phyloP scores from a whole-genome alignment of 495 filamentous ascomycete genomes.

The Neurospora sp. region DNA sequence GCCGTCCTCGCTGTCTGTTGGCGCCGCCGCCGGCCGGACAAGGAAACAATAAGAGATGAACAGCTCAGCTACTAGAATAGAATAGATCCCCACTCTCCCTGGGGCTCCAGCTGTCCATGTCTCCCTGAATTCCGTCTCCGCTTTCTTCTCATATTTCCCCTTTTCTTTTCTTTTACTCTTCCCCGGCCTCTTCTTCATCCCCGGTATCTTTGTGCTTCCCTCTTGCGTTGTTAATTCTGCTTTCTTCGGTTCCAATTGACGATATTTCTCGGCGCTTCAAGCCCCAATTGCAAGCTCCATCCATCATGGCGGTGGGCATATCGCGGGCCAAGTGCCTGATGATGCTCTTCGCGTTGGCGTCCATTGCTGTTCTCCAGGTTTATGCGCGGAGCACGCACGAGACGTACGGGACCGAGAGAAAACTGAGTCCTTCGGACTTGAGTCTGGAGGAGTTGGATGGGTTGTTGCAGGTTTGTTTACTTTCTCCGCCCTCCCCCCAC shows the following conservation, averaged over 20 bases:
- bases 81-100: background rate
- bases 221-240: background rate
- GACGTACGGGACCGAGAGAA: background rate
- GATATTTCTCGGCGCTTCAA: background rate
- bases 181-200: background rate
- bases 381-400: constrained; percentile 6
- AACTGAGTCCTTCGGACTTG: constrained; percentile 2
- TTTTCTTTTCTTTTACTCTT: background rate
- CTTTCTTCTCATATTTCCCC: background rate
- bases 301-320: constrained; percentile 10
- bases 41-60: background rate
- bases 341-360: constrained; percentile 3
- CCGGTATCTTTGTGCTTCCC: too few species aligned
- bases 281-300: background rate
- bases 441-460: constrained; percentile 15
- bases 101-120: background rate
- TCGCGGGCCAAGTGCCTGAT: background rate
- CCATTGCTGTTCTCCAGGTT: constrained; percentile 5
- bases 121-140: background rate
- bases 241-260: background rate
- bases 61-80: background rate
- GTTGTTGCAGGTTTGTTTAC: constrained; percentile 14
- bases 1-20: background rate
- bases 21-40: background rate
- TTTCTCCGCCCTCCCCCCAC: background rate